phyloP scores from a whole-genome alignment of 495 filamentous ascomycete genomes.

The Podospora pseudocomata region DNA sequence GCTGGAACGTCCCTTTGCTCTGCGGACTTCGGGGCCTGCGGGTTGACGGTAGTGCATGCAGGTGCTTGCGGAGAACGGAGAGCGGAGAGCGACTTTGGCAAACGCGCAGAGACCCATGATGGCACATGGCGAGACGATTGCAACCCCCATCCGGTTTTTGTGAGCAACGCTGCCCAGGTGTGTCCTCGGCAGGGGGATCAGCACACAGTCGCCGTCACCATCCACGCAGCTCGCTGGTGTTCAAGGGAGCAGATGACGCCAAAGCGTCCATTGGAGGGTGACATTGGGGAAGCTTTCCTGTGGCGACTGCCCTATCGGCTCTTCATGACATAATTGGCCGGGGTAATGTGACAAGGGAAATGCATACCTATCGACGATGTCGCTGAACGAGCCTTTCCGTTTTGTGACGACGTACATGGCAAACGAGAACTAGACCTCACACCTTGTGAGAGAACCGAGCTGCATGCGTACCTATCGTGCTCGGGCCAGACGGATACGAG shows the following conservation, averaged over 20 bases:
- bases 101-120: neutral
- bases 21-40: constrained; percentile 3
- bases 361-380: neutral
- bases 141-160: neutral
- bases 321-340: constrained; percentile 12
- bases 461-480: too few relatives aligned
- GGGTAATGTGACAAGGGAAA: neutral
- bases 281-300: constrained; percentile 3
- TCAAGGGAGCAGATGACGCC: neutral
- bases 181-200: constrained; percentile 3
- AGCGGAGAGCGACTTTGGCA: neutral
- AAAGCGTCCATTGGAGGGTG: neutral
- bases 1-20: constrained; percentile 4
- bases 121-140: neutral
- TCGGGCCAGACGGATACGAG: constrained; percentile 7
- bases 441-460: too few relatives aligned
- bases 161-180: neutral
- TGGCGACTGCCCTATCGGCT: constrained; percentile 9
- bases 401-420: constrained; percentile 2
- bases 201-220: neutral
- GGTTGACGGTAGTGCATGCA: constrained; percentile 1
- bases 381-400: constrained; percentile 8
- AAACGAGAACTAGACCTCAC: neutral
- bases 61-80: constrained; percentile 2
- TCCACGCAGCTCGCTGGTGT: neutral